Evolutionary conservation across 2,329 filamentous ascomycete species (phyloP).

Genomic region (Apiospora marii): DNA sequence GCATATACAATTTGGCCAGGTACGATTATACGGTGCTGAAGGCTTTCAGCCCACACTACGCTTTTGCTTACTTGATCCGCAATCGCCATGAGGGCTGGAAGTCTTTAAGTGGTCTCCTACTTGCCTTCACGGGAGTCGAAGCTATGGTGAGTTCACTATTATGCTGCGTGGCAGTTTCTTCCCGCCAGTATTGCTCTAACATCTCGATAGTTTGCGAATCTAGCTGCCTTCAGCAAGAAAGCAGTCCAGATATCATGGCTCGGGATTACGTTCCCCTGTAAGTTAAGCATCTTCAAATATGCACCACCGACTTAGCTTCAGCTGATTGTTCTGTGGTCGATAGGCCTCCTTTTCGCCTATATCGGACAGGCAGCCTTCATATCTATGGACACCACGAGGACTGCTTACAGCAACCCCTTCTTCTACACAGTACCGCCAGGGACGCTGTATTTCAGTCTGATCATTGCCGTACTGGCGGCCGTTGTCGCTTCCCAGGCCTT

Average conservation of each 20-base stretch:
- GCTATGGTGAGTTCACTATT: slow-evolving; percentile 53
- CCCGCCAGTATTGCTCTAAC: neutral
- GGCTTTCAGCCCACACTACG: slow-evolving; percentile 63
- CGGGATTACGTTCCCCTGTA: slow-evolving; percentile 68
- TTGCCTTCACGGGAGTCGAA: slow-evolving; percentile 77
- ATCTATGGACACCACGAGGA: slow-evolving; percentile 47
- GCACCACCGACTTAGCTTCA: neutral
- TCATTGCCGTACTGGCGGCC: slow-evolving; percentile 72
- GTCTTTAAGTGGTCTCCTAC: slow-evolving; percentile 69
- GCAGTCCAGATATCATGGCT: slow-evolving; percentile 78
- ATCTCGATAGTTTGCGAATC: slow-evolving; percentile 65
- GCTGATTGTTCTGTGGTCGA: neutral
- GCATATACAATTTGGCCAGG: slow-evolving; percentile 64
- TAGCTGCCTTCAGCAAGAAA: slow-evolving; percentile 72
- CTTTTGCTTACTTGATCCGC: slow-evolving; percentile 64
- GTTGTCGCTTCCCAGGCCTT: slow-evolving; percentile 79
- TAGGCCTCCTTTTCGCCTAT: slow-evolving; percentile 61
- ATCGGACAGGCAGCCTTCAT: slow-evolving; percentile 77
- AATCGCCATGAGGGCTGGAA: slow-evolving; percentile 66
- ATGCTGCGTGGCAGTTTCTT: neutral
- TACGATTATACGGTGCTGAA: slow-evolving; percentile 59
- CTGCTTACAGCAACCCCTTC: slow-evolving; percentile 73
- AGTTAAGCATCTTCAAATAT: neutral
- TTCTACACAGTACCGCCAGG: slow-evolving; percentile 72
- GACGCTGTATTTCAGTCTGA: slow-evolving; percentile 69